Percentiles rank a stretch among this genome's conserved stretches.
Evolutionary conservation across 768 basidiomycete species (phyloP).

Genomic region (Clitopilus passeckerianus): DNA sequence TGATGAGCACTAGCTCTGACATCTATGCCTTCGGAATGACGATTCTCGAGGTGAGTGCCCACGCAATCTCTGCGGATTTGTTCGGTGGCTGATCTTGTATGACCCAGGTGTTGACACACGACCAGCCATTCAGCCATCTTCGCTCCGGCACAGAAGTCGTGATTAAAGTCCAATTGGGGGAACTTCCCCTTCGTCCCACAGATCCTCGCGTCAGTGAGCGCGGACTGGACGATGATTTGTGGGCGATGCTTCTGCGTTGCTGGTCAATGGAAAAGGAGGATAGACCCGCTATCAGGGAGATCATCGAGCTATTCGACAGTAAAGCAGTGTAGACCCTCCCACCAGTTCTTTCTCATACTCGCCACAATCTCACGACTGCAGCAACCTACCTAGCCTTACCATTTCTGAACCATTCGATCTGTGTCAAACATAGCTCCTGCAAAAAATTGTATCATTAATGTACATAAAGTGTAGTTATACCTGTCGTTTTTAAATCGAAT

Average conservation of each 20-base stretch:
- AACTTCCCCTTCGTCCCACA: slow-evolving; percentile 35
- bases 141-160: slow-evolving; percentile 49
- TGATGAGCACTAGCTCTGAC: slow-evolving; percentile 42
- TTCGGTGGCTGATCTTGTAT: not conserved
- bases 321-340: not conserved
- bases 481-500: not conserved
- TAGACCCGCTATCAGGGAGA: slow-evolving; percentile 35
- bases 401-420: too few relatives aligned
- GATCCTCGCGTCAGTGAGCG: slow-evolving; percentile 26
- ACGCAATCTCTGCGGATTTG: not conserved
- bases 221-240: slow-evolving; percentile 41
- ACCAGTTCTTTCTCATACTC: not conserved
- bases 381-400: too few relatives aligned
- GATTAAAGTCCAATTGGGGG: slow-evolving; percentile 35
- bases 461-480: too few relatives aligned
- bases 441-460: too few relatives aligned
- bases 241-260: slow-evolving; percentile 36
- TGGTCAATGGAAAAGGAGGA: slow-evolving; percentile 31
- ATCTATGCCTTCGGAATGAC: slow-evolving; percentile 58
- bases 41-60: slow-evolving; percentile 39
- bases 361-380: not conserved
- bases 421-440: too few relatives aligned
- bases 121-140: slow-evolving; percentile 46
- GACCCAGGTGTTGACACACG: slow-evolving; percentile 43
- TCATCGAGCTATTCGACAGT: slow-evolving; percentile 15